Percentiles rank a stretch among this genome's conserved stretches.
Evolutionary conservation across 1,139 yeast species (phyloP).

Genomic region (Nakaseomyces kungkrabaensis): DNA sequence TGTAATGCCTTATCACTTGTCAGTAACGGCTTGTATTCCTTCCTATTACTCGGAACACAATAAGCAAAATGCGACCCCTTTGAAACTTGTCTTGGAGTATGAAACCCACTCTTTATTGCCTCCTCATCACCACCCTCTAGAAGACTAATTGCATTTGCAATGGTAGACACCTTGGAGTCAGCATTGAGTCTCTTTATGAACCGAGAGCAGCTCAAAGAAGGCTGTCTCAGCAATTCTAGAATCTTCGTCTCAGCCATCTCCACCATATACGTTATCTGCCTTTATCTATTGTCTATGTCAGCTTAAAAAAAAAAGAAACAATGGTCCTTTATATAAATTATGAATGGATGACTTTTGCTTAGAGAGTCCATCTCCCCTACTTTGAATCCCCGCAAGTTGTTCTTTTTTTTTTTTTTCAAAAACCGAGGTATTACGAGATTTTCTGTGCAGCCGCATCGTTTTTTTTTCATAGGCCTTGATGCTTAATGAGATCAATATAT

Average conservation of each 20-base stretch:
- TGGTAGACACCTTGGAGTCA: slow-evolving; percentile 8
- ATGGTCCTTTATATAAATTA: too few species aligned
- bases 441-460: too few species aligned
- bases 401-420: too few species aligned
- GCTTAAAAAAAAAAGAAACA: too few species aligned
- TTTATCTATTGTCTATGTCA: too few species aligned
- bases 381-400: too few species aligned
- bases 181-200: slow-evolving; percentile 11
- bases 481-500: too few species aligned
- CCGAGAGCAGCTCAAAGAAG: slow-evolving; percentile 4
- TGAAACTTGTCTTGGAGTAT: slow-evolving; percentile 49
- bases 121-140: slow-evolving; percentile 1
- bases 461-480: too few species aligned
- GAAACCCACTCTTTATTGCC: slow-evolving; percentile 22
- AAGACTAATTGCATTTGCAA: slow-evolving; percentile 6
- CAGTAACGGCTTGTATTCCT: slow-evolving; percentile 44
- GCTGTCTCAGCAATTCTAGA: not conserved
- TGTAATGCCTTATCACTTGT: slow-evolving; percentile 52
- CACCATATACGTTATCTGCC: too few species aligned
- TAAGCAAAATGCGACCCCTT: slow-evolving; percentile 61
- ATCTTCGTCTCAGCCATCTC: not conserved
- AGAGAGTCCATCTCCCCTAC: too few species aligned
- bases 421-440: too few species aligned
- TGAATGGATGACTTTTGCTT: too few species aligned
- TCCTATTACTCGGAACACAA: slow-evolving; percentile 54